Evolutionary conservation across 192 early-diverging fungal species (phyloP), one percentile per base, ranked within the genome.

Genomic region (Piromyces finnis): DNA sequence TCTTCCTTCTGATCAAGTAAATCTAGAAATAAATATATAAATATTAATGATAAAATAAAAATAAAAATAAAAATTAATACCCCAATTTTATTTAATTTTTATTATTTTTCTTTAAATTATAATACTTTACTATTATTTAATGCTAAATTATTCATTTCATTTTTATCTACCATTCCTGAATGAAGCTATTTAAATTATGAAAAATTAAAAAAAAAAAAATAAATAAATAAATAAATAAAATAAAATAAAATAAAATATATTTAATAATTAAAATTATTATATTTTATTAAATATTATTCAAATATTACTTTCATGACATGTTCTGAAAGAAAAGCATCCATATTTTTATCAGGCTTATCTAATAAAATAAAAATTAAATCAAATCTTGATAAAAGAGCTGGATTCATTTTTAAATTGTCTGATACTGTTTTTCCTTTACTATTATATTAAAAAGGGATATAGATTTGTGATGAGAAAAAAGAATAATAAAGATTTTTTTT

Each of bases 331-430:
- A 94, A 94, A 78, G 85, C 82, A 83, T 95, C 94, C 92, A 93
- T 93, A 78, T 91, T 89, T 79, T 89, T 88, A 78, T 95, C 90
- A 0, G 94, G 93, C n/a, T 85, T 86, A 83, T 95, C 94, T 77
- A 94, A 87, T 78, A 95, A 79, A 35, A 95, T 92, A 81, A 95
- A 95, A 1, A 95, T 89, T 36, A 95, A 83, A 79, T 95, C 94
- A 77, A 95, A 95, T 26, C 92, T 87, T 30, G 93, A 94, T 28
- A 95, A 84, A 5, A 95, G 87, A 3, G 91, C 92, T 77, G 85
- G 86, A 77, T 87, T 89, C 89, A 95, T 93, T 82, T 90, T 92
- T 78, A 95, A 84, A 84, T 95, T 95, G 79, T 95, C 94, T 0
- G 93, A 84, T 0, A 95, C 91, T 6, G 92, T 93, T 83, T 95